Conservation (phyloP, 805 yeast species). For the Helenozyma rhizophorensis region DNA sequence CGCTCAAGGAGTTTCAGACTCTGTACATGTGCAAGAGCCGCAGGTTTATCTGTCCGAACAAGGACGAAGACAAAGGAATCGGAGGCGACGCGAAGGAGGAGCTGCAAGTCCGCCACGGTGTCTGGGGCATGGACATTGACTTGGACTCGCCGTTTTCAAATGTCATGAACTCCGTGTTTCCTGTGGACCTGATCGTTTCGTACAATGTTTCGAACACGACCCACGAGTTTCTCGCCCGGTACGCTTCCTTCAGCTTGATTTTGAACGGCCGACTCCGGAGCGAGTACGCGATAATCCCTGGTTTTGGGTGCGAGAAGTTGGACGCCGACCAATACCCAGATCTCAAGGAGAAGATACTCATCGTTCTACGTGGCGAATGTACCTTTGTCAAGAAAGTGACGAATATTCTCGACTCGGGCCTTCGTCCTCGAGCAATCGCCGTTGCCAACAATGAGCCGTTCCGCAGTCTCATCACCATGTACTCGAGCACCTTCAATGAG, state of each 20-base stretch:
- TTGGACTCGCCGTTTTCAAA: conserved; percentile 11
- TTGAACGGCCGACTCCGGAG: conserved; percentile 22
- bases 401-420: conserved; percentile 31
- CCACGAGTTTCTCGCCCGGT: conserved; percentile 27
- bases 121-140: background rate
- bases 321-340: conserved; percentile 8
- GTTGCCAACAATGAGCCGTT: conserved; percentile 50
- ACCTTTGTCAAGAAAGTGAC: conserved; percentile 50
- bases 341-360: conserved; percentile 20
- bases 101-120: background rate
- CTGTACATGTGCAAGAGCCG: conserved; percentile 7
- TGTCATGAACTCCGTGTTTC: conserved; percentile 38
- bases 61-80: background rate
- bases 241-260: conserved; percentile 40
- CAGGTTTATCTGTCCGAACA: background rate
- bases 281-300: conserved; percentile 23
- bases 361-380: conserved; percentile 45
- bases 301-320: conserved; percentile 25
- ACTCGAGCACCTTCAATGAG: conserved; percentile 40
- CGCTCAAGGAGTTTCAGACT: conserved; percentile 19
- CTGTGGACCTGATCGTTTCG: conserved; percentile 33
- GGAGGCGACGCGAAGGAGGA: background rate
- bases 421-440: conserved; percentile 47
- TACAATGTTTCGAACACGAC: conserved; percentile 23
- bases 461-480: conserved; percentile 52